These are phyloP conservation scores for Pulveroboletus sp. DNA, from an alignment of 1,284 basidiomycete species.

Conservation along the genomic window DNA sequence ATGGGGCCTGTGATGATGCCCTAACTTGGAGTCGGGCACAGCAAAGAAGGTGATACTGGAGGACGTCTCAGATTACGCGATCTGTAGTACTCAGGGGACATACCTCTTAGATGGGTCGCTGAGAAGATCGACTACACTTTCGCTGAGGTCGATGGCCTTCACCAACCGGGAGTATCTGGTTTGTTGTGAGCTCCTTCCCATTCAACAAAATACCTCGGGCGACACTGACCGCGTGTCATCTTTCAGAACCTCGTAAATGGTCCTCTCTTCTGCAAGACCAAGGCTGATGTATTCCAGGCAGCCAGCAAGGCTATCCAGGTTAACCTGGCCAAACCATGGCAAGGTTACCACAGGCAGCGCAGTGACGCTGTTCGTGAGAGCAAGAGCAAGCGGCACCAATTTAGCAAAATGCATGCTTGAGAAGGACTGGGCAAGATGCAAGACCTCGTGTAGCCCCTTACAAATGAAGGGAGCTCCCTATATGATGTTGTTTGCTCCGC, in stretches of 20 bases:
- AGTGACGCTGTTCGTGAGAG: slow-evolving; percentile 9
- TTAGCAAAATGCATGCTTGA: slow-evolving; percentile 15
- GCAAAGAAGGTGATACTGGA: slow-evolving; percentile 56
- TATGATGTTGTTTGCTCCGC: slow-evolving; percentile 11
- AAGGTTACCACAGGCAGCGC: slow-evolving; percentile 21
- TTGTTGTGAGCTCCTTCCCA: not conserved
- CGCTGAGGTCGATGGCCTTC: slow-evolving; percentile 45
- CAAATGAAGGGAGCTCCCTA: not conserved
- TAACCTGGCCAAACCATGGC: slow-evolving; percentile 25
- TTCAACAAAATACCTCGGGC: not conserved
- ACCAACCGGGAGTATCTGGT: slow-evolving; percentile 38
- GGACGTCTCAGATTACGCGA: not conserved
- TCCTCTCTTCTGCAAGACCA: slow-evolving; percentile 24
- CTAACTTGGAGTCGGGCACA: slow-evolving; percentile 43
- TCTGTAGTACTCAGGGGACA: slow-evolving; percentile 2
- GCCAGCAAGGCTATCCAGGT: slow-evolving; percentile 10
- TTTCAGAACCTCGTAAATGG: slow-evolving; percentile 42
- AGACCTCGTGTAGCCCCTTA: not conserved
- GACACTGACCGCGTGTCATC: slow-evolving; percentile 32
- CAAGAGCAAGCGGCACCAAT: slow-evolving; percentile 15
- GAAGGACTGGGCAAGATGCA: not conserved
- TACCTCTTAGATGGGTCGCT: slow-evolving; percentile 41
- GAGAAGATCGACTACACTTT: slow-evolving; percentile 39
- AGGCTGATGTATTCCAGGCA: slow-evolving; percentile 6
- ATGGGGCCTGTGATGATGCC: slow-evolving; percentile 23